Evolutionary conservation across 2,329 filamentous ascomycete genomes (phyloP).

Genomic region (Penicillium sp.): DNA sequence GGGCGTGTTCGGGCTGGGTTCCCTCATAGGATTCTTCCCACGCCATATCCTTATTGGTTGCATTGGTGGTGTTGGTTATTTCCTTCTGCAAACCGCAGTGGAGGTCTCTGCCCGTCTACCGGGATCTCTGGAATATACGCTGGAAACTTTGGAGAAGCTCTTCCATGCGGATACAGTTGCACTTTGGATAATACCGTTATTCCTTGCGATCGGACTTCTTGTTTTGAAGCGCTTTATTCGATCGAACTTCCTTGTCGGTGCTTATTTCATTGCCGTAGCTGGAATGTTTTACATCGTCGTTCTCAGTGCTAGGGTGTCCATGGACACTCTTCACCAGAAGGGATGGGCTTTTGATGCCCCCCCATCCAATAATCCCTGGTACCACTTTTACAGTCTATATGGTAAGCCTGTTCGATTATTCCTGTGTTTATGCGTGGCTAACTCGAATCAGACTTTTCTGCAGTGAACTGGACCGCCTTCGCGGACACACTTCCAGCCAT

Average conservation of each 20-base stretch:
- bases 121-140: slow-evolving; percentile 78
- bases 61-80: slow-evolving; percentile 95
- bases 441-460: slow-evolving; percentile 64
- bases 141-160: slow-evolving; percentile 73
- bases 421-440: not conserved
- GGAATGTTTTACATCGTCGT: slow-evolving; percentile 55
- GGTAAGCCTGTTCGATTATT: slow-evolving; percentile 53
- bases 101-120: slow-evolving; percentile 89
- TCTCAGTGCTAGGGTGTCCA: slow-evolving; percentile 59
- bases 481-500: slow-evolving; percentile 86
- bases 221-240: slow-evolving; percentile 72
- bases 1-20: slow-evolving; percentile 82
- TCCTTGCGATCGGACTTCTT: slow-evolving; percentile 73
- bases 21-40: slow-evolving; percentile 94
- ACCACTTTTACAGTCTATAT: slow-evolving; percentile 96
- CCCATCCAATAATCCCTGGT: slow-evolving; percentile 84
- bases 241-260: slow-evolving; percentile 81
- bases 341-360: slow-evolving; percentile 95
- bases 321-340: slow-evolving; percentile 64
- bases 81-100: slow-evolving; percentile 84
- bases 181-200: slow-evolving; percentile 79
- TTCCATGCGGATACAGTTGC: slow-evolving; percentile 70
- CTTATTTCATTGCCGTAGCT: slow-evolving; percentile 79
- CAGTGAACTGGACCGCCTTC: slow-evolving; percentile 81
- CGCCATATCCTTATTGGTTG: slow-evolving; percentile 95